Base-by-base conservation (phyloP, 192 early-diverging fungal genomes). In the Coemansia sp. region DNA sequence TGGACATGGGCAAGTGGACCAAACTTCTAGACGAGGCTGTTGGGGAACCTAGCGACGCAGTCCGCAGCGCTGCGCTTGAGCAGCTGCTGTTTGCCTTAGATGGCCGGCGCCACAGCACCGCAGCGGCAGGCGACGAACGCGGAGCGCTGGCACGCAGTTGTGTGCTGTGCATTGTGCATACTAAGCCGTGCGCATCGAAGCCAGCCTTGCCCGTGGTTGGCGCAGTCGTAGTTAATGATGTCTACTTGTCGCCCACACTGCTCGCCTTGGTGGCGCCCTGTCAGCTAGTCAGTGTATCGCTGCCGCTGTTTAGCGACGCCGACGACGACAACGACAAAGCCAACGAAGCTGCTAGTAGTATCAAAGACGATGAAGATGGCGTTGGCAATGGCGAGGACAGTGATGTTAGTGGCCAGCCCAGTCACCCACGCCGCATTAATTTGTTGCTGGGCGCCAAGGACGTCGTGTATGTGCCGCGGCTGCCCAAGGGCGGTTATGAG, bases 201-300 rank as follows among this genome's bases (percentile, higher is more conserved):
- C 66, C 66, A 36, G 48, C 69, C 8, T 51, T 70, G 12, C 62
- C 87, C 73, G 46, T 92, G 38, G 74, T 89, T 67, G 93, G 92
- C 14, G 76, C 87, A 7, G 77, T 74, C 3, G 67, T 88, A 9
- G 66, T 93, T 5, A 85, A 85, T 3, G 91, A 92, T 53, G 63
- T 85, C 3, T 93, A 88, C 57, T 76, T 94, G 36, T 89, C 90
- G n/a, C 90, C 91, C 65, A 90, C 89, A 29, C 68, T 91, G 14
- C 50, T 94, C 17, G 70, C 86, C 7, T 48, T 90, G 48, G 87
- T 89, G 8, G 78, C 82, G 0, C 80, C 86, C 14, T 79, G 73
- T 44, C 85, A 87, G 45, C 69, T 91, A 2, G 78, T 88, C 50
- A 88, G 89, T 23, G 64, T 86, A 21, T 58, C 84, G 58, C 69